Percentiles rank a stretch among this genome's conserved stretches.
phyloP scores from a whole-genome alignment of 192 early-diverging fungal species.

The Rhizoclosmatium globosum region DNA sequence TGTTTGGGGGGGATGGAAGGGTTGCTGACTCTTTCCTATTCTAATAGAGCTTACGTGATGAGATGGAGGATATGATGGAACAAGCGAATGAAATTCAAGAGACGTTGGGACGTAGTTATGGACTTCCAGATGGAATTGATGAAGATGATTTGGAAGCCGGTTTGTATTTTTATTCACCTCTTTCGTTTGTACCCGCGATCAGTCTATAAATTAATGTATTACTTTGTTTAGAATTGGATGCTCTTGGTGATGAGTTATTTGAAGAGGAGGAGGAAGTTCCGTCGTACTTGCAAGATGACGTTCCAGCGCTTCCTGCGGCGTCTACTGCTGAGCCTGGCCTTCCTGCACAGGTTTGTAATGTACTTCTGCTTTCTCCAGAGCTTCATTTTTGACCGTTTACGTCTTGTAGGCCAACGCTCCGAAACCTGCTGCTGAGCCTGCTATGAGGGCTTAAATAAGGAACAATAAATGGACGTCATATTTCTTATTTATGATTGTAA shows the following conservation, averaged over 20 bases:
- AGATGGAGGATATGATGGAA: constrained; percentile 97
- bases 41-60: constrained; percentile 88
- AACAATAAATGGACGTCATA: not conserved
- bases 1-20: not conserved
- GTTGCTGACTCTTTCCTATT: not conserved
- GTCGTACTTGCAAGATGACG: constrained; percentile 80
- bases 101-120: constrained; percentile 89
- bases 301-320: constrained; percentile 44
- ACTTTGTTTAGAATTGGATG: constrained; percentile 82
- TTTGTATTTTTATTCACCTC: constrained; percentile 34
- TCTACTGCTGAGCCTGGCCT: constrained; percentile 40
- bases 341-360: not conserved
- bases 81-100: constrained; percentile 98
- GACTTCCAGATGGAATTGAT: constrained; percentile 93
- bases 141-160: constrained; percentile 97
- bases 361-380: not conserved
- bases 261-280: constrained; percentile 81
- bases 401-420: not conserved
- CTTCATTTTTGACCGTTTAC: not conserved
- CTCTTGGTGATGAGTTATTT: constrained; percentile 89
- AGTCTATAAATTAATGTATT: not conserved
- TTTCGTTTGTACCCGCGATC: not conserved
- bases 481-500: too few species aligned
- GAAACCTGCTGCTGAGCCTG: not conserved
- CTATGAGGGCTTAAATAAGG: not conserved